Conservation (phyloP, 257 asterid species). For the Thymus quinquecostatus region DNA sequence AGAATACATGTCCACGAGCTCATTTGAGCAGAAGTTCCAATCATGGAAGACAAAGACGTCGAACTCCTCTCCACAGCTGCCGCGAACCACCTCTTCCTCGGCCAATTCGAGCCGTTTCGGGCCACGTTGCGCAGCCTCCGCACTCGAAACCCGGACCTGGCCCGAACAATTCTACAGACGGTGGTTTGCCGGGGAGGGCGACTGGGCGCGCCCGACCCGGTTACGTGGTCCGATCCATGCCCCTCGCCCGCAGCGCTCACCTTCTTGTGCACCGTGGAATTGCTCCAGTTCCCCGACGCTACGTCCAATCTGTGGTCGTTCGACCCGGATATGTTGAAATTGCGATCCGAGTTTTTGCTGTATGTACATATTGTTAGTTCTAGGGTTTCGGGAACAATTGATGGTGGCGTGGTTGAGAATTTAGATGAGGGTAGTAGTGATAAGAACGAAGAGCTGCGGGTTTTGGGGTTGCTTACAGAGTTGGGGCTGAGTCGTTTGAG, state of each 20-base stretch:
- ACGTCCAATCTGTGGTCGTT: slow-evolving; percentile 75
- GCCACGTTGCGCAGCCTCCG: slow-evolving; percentile 79
- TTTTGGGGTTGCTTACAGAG: slow-evolving; percentile 55
- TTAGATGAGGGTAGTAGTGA: slow-evolving; percentile 34
- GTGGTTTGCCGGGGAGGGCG: slow-evolving; percentile 71
- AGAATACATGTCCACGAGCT: slow-evolving; percentile 31
- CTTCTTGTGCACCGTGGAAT: slow-evolving; percentile 72
- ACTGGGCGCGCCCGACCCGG: slow-evolving; percentile 55
- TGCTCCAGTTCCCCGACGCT: slow-evolving; percentile 80
- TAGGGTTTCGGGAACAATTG: slow-evolving; percentile 47
- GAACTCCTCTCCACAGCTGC: slow-evolving; percentile 66
- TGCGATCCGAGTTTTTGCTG: slow-evolving; percentile 85
- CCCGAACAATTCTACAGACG: slow-evolving; percentile 75
- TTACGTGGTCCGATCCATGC: slow-evolving; percentile 79
- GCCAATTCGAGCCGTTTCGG: slow-evolving; percentile 95
- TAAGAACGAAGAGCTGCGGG: slow-evolving; percentile 52
- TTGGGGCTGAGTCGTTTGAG: slow-evolving; percentile 70
- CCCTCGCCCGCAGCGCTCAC: slow-evolving; percentile 78
- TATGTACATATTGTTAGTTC: slow-evolving; percentile 54
- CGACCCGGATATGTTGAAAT: slow-evolving; percentile 55
- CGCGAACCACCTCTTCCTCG: slow-evolving; percentile 79
- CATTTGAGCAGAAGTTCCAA: slow-evolving; percentile 27
- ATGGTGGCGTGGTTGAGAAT: slow-evolving; percentile 35
- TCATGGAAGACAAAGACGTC: slow-evolving; percentile 73
- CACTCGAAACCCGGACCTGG: slow-evolving; percentile 73